Evolutionary conservation across 1,284 basidiomycete genomes (phyloP).

Genomic region (Coniophora puteana): DNA sequence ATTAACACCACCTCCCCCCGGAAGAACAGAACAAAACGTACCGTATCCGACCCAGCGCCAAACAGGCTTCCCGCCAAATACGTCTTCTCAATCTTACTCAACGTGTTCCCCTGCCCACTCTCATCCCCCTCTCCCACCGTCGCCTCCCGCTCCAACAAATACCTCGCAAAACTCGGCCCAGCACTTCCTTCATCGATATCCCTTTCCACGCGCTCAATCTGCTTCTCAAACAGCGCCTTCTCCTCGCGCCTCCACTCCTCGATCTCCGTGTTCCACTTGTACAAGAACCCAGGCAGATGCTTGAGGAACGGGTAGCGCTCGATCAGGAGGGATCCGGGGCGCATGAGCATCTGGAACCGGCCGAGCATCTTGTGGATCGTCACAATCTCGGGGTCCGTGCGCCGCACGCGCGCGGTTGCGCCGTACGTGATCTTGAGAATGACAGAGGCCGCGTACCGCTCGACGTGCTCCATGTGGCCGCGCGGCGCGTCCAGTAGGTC

Average conservation of each 20-base stretch:
- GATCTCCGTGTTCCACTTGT: neutral
- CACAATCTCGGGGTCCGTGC: slow-evolving; percentile 6
- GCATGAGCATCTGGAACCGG: neutral
- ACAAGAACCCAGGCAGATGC: neutral
- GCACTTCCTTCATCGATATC: slow-evolving; percentile 1
- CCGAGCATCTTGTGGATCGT: neutral
- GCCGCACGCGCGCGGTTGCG: slow-evolving; percentile 26
- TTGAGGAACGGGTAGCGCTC: slow-evolving; percentile 34
- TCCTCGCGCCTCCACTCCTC: neutral
- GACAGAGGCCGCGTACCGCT: slow-evolving; percentile 57
- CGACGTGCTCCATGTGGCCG: slow-evolving; percentile 47
- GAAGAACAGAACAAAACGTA: neutral
- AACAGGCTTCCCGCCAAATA: neutral
- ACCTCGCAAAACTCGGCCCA: slow-evolving; percentile 9
- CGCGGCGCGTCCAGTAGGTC: slow-evolving; percentile 46
- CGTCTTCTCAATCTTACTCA: slow-evolving; percentile 2
- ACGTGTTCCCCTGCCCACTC: slow-evolving; percentile 2
- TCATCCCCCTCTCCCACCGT: slow-evolving; percentile 4
- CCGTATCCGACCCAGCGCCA: neutral
- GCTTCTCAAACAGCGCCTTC: neutral
- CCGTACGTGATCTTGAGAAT: slow-evolving; percentile 65
- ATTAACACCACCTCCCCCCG: neutral
- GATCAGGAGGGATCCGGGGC: slow-evolving; percentile 31
- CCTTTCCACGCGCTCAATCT: neutral
- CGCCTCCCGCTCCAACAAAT: slow-evolving; percentile 6